Evolutionary conservation across 2,329 filamentous ascomycete species (phyloP), one percentile per base, ranked within the genome.

Genomic region (Teratosphaeria pseudoeucalypti): DNA sequence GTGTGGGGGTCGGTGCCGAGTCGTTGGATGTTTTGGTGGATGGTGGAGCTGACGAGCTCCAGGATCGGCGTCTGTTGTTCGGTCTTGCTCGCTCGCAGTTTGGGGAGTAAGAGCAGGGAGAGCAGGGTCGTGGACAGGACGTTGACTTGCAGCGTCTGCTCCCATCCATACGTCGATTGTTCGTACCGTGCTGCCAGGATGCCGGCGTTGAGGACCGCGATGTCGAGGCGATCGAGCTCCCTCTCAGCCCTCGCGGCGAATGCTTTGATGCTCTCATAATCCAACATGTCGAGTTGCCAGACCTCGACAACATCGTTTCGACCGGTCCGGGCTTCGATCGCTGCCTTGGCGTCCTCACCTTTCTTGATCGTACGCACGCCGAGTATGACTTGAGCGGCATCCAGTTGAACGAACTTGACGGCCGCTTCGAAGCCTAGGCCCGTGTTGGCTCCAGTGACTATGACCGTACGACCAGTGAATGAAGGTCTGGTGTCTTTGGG

Each of bases 131-230:
- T 85, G 2, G 81, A 82, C 1, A 86, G 70, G 1, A 78, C 75
- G 65, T 85, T 85, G 63, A 84, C 79, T 67, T 85, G 82, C 11
- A 86, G 63, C 1, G 76, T 79, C 56, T 71, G 67, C 64, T 77
- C 75, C 70, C 71, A 76, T 19, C 74, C 74, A 62, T 73, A 65
- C 16, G 37, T 53, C 1, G 69, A 68, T 29, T 65, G 56, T 6
- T 62, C 57, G 55, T 68, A 75, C 0, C 61, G 56, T 2, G 61
- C 57, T 12, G 59, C 64, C 26, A 66, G 63, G 12, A 71, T 58
- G 4, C 74, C 76, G n/a, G 75, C 75, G 58, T 78, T 77, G 26
- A 77, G 58, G 6, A 76, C 63, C 5, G 65, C 73, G 43, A 76
- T 67, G 56, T 76, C 73, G 16, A 77, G 64, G 56, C 65, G 58